These are phyloP conservation scores for Neofusicoccum laricinum DNA, from an alignment of 2,329 filamentous ascomycete genomes.

Conservation along the genomic window DNA sequence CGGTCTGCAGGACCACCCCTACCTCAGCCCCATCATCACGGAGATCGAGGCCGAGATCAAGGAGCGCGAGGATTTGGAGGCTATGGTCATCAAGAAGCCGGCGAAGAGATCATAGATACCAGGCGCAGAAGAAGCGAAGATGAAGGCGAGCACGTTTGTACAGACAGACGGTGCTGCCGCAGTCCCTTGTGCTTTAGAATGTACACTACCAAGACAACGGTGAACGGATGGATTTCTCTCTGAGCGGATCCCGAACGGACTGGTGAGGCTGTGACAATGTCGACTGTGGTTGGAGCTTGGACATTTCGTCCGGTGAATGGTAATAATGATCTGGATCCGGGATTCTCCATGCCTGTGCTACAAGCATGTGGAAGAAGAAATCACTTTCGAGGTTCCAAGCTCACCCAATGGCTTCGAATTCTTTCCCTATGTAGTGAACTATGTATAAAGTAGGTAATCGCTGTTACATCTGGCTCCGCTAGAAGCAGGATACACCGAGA, in stretches of 20 bases:
- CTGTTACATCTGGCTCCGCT: no score
- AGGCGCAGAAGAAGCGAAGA: background rate
- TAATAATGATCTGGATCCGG: no score
- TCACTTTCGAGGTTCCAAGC: no score
- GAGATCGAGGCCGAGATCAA: slow-evolving; percentile 66
- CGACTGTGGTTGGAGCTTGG: no score
- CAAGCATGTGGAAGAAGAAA: no score
- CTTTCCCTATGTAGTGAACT: no score
- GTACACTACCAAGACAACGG: slow-evolving; percentile 24
- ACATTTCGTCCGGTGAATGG: no score
- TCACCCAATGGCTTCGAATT: no score
- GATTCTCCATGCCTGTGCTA: no score
- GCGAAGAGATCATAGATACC: slow-evolving; percentile 25
- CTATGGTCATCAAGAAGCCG: slow-evolving; percentile 56
- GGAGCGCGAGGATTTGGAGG: slow-evolving; percentile 68
- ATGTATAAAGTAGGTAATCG: no score
- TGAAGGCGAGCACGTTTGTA: background rate
- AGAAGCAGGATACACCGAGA: no score
- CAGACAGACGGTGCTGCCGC: slow-evolving; percentile 2
- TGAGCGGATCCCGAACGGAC: background rate
- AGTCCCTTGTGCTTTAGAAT: slow-evolving; percentile 37
- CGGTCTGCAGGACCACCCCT: slow-evolving; percentile 57
- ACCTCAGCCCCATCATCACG: slow-evolving; percentile 65
- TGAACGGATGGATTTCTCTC: background rate
- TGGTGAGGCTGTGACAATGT: no score